Conservation (phyloP, 495 filamentous ascomycete species). For the Margaritispora aquatica region DNA sequence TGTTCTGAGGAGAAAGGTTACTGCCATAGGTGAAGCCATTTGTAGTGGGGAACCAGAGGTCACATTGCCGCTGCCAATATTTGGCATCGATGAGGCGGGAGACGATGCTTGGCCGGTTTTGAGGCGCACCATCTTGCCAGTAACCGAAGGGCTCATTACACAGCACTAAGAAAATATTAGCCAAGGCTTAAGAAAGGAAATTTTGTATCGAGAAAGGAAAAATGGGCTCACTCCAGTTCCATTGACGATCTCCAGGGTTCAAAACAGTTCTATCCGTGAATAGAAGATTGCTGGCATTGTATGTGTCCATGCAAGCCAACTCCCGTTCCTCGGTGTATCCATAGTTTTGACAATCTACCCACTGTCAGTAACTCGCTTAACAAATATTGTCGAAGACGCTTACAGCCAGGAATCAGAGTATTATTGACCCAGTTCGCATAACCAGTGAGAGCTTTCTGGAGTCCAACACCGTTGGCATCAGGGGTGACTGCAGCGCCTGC, state of each 20-base stretch:
- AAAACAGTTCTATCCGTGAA: constrained; percentile 47
- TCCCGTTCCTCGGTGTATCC: constrained; percentile 41
- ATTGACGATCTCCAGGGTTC: constrained; percentile 52
- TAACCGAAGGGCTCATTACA: constrained; percentile 59
- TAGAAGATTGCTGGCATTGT: constrained; percentile 48
- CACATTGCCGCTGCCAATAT: constrained; percentile 57
- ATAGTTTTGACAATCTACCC: constrained; percentile 28
- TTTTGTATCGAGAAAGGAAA: too few relatives aligned
- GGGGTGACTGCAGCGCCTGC: constrained; percentile 28
- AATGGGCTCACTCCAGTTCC: constrained; percentile 46
- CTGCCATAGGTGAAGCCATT: constrained; percentile 26
- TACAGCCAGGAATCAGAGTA: constrained; percentile 41
- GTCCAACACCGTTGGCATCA: constrained; percentile 42
- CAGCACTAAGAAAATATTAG: constrained; percentile 29
- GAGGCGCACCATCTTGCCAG: constrained; percentile 53
- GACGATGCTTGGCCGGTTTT: constrained; percentile 36
- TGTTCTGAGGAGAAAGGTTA: constrained; percentile 36
- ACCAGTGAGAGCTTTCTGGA: constrained; percentile 45
- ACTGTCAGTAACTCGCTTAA: neutral
- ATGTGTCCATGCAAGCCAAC: constrained; percentile 50
- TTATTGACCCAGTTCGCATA: constrained; percentile 48
- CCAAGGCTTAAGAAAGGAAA: neutral
- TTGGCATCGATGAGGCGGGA: constrained; percentile 48
- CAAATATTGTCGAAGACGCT: constrained; percentile 17
- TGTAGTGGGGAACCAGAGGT: constrained; percentile 47